phyloP scores from a whole-genome alignment of 1,284 basidiomycete species.

The Neolentinus lepideus region DNA sequence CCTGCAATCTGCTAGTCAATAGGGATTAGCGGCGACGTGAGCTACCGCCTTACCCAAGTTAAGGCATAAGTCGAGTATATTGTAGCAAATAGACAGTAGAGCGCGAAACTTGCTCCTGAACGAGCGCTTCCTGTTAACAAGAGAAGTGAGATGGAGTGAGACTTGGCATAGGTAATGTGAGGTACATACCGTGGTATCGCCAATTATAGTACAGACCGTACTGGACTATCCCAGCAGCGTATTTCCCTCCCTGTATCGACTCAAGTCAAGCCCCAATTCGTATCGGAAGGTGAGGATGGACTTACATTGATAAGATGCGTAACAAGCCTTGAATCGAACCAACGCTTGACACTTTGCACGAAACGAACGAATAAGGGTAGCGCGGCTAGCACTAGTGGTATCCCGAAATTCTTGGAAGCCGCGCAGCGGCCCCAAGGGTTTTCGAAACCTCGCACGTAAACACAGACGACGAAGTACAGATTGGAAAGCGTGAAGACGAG shows the following conservation, averaged over 20 bases:
- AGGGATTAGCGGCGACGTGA: background rate
- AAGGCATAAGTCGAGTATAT: conserved; percentile 67
- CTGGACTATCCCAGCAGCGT: conserved; percentile 56
- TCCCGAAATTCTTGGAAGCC: conserved; percentile 45
- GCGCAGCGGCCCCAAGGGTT: conserved; percentile 36
- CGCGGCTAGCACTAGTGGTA: conserved; percentile 45
- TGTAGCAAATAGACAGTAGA: conserved; percentile 60
- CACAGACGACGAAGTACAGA: conserved; percentile 69
- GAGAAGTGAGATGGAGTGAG: too few species aligned
- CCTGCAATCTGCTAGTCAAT: conserved; percentile 32
- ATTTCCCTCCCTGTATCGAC: conserved; percentile 67
- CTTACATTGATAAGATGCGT: conserved; percentile 85
- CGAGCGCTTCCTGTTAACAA: conserved; percentile 22
- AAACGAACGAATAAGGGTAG: conserved; percentile 72
- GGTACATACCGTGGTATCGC: conserved; percentile 52
- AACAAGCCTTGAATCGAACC: conserved; percentile 61
- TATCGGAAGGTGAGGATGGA: conserved; percentile 6
- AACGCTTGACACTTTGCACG: conserved; percentile 85
- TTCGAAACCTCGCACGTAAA: conserved; percentile 53
- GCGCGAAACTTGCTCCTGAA: conserved; percentile 41
- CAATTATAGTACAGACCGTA: conserved; percentile 69
- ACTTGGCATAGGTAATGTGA: too few species aligned
- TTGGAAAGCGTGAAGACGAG: conserved; percentile 70
- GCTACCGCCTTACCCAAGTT: conserved; percentile 57
- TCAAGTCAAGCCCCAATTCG: conserved; percentile 18